These are phyloP conservation scores for Penicillium mononematosum DNA, from an alignment of 495 filamentous ascomycete genomes.

Conservation along the genomic window DNA sequence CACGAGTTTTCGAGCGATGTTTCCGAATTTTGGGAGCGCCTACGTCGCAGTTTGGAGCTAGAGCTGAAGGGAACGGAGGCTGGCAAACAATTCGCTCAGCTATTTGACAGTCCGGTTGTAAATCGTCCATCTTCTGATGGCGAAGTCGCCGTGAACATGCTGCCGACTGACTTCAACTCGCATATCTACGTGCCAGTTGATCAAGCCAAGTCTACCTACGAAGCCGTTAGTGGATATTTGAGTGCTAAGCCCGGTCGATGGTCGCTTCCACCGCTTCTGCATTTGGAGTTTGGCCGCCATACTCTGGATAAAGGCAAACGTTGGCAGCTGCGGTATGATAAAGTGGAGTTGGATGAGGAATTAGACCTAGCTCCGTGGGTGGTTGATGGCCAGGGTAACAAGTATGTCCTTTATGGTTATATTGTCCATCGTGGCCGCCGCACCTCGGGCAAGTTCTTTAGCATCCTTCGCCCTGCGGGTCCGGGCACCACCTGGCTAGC, in stretches of 20 bases:
- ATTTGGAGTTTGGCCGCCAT: constrained; percentile 61
- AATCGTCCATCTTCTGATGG: constrained; percentile 4
- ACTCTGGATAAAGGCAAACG: constrained; percentile 49
- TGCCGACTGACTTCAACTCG: constrained; percentile 43
- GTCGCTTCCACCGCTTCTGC: constrained; percentile 50
- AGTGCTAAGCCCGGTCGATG: constrained; percentile 37
- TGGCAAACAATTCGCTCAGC: constrained; percentile 35
- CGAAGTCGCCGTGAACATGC: constrained; percentile 26
- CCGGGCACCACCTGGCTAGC: constrained; percentile 58
- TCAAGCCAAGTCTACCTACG: constrained; percentile 33
- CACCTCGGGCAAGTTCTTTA: constrained; percentile 60
- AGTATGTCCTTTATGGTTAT: constrained; percentile 61
- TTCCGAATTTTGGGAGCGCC: constrained; percentile 53
- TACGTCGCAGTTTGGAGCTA: constrained; percentile 52
- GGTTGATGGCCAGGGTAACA: constrained; percentile 33
- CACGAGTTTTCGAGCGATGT: constrained; percentile 48
- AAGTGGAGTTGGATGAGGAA: constrained; percentile 54
- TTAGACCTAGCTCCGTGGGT: constrained; percentile 45
- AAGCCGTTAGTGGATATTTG: constrained; percentile 35
- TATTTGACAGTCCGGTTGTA: constrained; percentile 46
- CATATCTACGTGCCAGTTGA: constrained; percentile 40
- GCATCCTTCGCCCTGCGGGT: constrained; percentile 58
- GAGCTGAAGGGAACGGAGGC: constrained; percentile 50
- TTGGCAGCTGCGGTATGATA: constrained; percentile 60
- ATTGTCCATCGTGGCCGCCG: constrained; percentile 62